Conservation (phyloP, 768 basidiomycete genomes). For the Mrakia gelida region DNA sequence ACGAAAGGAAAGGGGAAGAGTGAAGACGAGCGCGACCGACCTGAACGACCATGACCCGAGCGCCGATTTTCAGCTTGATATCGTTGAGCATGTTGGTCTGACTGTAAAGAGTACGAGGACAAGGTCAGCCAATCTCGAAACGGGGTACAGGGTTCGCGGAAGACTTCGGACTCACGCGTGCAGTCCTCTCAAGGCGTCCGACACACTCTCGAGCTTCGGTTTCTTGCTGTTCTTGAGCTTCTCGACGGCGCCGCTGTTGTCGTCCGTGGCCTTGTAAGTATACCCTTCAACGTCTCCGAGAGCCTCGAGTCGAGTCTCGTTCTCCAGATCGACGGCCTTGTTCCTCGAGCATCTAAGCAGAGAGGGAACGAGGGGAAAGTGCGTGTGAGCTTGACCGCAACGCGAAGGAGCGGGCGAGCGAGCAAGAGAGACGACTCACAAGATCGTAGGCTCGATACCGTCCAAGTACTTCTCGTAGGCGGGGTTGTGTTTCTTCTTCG, state of each 20-base stretch:
- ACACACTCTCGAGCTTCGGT: not conserved
- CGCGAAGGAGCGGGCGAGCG: not conserved
- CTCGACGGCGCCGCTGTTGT: not conserved
- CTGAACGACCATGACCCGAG: slow-evolving; percentile 11
- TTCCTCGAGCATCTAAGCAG: not conserved
- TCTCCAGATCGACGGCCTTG: not conserved
- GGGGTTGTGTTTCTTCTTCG: not conserved
- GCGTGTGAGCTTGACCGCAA: not conserved
- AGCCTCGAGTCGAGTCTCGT: not conserved
- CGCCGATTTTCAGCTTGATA: not conserved
- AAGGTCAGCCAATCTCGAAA: not conserved
- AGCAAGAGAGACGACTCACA: not conserved
- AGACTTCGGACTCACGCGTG: not conserved
- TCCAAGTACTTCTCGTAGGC: not conserved
- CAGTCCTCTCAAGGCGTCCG: not conserved
- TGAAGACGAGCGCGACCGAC: too few relatives aligned
- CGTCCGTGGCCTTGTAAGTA: not conserved
- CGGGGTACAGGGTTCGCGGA: not conserved
- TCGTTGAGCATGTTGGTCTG: not conserved
- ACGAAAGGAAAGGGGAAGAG: too few relatives aligned
- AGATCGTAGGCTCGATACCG: not conserved
- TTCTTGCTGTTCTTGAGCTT: not conserved
- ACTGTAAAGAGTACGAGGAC: not conserved
- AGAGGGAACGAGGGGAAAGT: not conserved
- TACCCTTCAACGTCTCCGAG: not conserved